Evolutionary conservation across 2,329 filamentous ascomycete species (phyloP), one percentile per base, ranked within the genome.

Genomic region (Penicillium concentricum): DNA sequence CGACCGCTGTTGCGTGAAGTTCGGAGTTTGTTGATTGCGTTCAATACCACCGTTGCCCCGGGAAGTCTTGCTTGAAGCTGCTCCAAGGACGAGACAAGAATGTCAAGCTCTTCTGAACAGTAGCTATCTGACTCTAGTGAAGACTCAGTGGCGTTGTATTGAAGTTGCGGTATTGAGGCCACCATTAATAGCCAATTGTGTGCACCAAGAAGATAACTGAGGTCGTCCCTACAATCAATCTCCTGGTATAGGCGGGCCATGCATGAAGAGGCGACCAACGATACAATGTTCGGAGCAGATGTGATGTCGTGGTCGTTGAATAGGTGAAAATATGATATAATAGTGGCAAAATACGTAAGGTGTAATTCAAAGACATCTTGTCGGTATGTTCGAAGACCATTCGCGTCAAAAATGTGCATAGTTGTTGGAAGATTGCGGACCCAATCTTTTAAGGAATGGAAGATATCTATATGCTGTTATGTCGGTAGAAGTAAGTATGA

Each of bases 1-100:
- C 28, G 44, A 22, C 44, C 44, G 16, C 44, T 47, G 10, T 47
- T 47, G 26, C 44, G 24, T 47, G 44, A 47, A 28, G 44, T 47
- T 47, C 44, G 22, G 9, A 47, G 44, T 47, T n/a, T 47, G 44
- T 47, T 47, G 26, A 47, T 34, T 35, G 44, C 44, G 30, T 47
- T 47, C 44, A 47, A 47, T 47, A 47, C 44, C 26, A 47, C 44
- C n/a, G 44, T 47, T 47, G 44, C 10, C 15, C 44, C 44, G 26
- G 44, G 44, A 47, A 47, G 6, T 47, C 44, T 47, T 47, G 44
- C 28, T 47, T 47, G 44, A 20, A 47, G 13, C 44, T 47, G 44
- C 28, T 35, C 34, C 34, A 35, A 35, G 34, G 34, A 35, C 15
- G 34, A 35, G 15, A 35, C 34, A 35, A 35, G 34, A 35, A n/a